A percentile compares a stretch with the other conserved stretches of the same genome.
phyloP scores from a whole-genome alignment of 805 yeast genomes.

The Metschnikowia hibisci region DNA sequence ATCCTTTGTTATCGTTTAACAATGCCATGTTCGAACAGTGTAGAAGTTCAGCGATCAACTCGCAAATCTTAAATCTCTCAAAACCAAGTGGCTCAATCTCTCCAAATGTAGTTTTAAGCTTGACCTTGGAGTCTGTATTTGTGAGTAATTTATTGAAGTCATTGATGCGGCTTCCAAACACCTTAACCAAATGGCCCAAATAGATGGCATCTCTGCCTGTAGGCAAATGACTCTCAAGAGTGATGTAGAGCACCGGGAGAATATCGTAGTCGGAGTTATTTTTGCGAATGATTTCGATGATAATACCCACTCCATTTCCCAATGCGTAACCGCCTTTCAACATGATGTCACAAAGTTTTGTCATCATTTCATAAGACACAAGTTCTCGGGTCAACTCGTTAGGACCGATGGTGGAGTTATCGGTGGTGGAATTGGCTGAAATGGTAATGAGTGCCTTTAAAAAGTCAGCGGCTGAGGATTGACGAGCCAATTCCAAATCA shows the following conservation, averaged over 20 bases:
- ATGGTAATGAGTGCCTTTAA: constrained; percentile 44
- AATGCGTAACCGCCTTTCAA: constrained; percentile 44
- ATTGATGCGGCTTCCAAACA: constrained; percentile 36
- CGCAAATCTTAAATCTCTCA: constrained; percentile 45
- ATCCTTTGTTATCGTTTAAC: constrained; percentile 43
- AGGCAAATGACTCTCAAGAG: constrained; percentile 45
- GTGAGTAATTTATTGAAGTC: constrained; percentile 36
- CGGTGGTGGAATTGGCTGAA: constrained; percentile 44
- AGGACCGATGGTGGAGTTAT: constrained; percentile 44
- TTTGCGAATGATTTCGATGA: constrained; percentile 43
- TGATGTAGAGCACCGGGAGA: constrained; percentile 42
- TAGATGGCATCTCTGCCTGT: constrained; percentile 47
- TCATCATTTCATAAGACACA: constrained; percentile 37
- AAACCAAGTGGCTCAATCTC: constrained; percentile 41
- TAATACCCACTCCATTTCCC: constrained; percentile 47
- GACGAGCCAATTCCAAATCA: constrained; percentile 24
- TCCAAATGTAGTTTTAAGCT: constrained; percentile 25
- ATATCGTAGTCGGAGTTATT: constrained; percentile 46
- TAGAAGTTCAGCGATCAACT: constrained; percentile 43
- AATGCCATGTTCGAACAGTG: constrained; percentile 48
- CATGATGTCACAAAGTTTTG: constrained; percentile 36
- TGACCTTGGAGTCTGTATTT: constrained; percentile 18
- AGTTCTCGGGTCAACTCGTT: constrained; percentile 44
- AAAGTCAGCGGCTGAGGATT: constrained; percentile 43
- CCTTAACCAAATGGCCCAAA: constrained; percentile 40